Base-by-base conservation (phyloP, 2,329 filamentous ascomycete species). In the Diplocarpon rosae region DNA sequence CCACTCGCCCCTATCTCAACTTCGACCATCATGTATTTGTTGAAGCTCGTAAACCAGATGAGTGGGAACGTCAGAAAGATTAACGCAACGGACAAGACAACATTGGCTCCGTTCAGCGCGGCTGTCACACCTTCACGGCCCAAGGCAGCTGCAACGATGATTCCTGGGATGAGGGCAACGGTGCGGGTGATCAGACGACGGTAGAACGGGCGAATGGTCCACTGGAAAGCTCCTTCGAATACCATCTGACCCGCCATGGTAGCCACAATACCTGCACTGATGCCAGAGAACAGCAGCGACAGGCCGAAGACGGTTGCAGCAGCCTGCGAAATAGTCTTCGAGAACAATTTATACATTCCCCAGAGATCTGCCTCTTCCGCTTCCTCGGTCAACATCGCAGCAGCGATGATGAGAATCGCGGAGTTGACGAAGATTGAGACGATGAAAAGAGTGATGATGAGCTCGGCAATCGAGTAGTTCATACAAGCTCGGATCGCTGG, bases 231-330 rank as follows among this genome's bases (percentile, higher is more conserved):
- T 2, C 87, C 86, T 60, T 93, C 86, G 53, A 77, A 80, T 16
- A 93, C 80, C 77, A 93, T 89, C 62, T 94, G 86, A 0, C 87
- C 86, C 0, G 86, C 76, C 56, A 93, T 90, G 2, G 87, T 93
- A 65, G 85, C 90, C 1, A 92, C 81, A 30, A 93, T 85, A 5
- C 86, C 86, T 0, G 86, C 86, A 0, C 79, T 85, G 5, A 86
- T 73, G 7, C 87, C 86, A 0, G 83, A 88, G 1, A 93, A 74
- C 0, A 93, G 71, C 0, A 93, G 66, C 0, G 87, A 84, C 1
- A 92, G 67, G 0, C 84, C 85, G 51, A 93, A 93, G 11, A 93
- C 69, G 3, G 83, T 84, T 1, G 85, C 88, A 0, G 85, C 86
- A 0, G 74, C 82, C 0, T 80, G 78, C 0, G 81, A 78, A 39